These are phyloP conservation scores for Dactylorhiza incarnata DNA, from an alignment of 106 monocot species.

Conservation along the genomic window DNA sequence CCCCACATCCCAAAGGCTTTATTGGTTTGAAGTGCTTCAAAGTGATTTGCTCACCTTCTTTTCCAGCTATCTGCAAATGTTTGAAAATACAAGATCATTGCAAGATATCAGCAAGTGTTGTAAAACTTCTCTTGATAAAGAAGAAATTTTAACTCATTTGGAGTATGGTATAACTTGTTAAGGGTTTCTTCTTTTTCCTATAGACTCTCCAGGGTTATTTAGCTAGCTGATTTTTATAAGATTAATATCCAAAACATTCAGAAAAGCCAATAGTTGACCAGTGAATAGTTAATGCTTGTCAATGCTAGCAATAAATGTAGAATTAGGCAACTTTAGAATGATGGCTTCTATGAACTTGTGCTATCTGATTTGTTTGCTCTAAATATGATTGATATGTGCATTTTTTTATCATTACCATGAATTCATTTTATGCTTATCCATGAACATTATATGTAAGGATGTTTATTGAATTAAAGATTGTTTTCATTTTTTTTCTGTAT, in stretches of 20 bases:
- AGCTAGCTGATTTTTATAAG: no score
- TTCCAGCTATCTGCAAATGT: slow-evolving; percentile 33
- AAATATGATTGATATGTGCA: neutral
- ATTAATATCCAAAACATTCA: neutral
- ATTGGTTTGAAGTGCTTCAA: slow-evolving; percentile 90
- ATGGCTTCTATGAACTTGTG: neutral
- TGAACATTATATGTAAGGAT: neutral
- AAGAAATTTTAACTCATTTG: no score
- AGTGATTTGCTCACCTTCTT: slow-evolving; percentile 59
- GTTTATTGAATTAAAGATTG: neutral
- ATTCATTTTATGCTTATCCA: neutral
- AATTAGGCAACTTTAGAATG: neutral
- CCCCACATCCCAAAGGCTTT: slow-evolving; percentile 95
- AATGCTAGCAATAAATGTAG: neutral
- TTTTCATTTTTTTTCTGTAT: neutral
- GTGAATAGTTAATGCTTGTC: neutral
- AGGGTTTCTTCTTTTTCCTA: no score
- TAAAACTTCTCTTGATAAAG: no score
- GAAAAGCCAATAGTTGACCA: neutral
- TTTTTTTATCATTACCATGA: neutral
- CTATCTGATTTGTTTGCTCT: neutral
- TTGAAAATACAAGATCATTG: neutral
- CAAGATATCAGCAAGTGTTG: neutral
- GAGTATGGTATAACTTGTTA: no score
- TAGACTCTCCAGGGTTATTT: no score